phyloP scores from a whole-genome alignment of 371 early-diverging fungal species.

The Lichtheimia ramosa region DNA sequence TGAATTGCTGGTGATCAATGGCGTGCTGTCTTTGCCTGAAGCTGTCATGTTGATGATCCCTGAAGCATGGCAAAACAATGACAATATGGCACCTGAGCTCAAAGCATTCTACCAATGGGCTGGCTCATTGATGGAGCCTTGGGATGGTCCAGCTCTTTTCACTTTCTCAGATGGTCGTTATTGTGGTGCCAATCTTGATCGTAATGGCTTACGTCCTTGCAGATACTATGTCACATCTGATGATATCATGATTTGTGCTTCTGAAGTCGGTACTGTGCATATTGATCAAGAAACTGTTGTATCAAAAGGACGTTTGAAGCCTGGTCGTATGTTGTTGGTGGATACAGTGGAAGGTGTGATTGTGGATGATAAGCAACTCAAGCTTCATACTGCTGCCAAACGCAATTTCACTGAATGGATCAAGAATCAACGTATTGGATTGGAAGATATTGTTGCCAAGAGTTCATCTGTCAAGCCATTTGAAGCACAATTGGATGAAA shows the following conservation, averaged over 20 bases:
- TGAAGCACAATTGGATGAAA: slow-evolving; percentile 35
- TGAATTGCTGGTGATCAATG: slow-evolving; percentile 90
- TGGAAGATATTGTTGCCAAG: slow-evolving; percentile 58
- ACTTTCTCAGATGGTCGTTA: slow-evolving; percentile 96
- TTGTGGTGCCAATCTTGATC: slow-evolving; percentile 94
- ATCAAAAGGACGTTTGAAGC: slow-evolving; percentile 92
- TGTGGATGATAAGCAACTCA: slow-evolving; percentile 90
- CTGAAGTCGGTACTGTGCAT: slow-evolving; percentile 91
- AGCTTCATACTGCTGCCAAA: slow-evolving; percentile 69
- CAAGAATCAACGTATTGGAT: slow-evolving; percentile 66
- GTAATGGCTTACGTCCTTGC: slow-evolving; percentile 96
- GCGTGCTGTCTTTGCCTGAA: slow-evolving; percentile 88
- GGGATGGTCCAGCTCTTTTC: slow-evolving; percentile 98
- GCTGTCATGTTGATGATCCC: slow-evolving; percentile 98
- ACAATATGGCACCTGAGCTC: slow-evolving; percentile 81
- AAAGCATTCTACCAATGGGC: slow-evolving; percentile 96
- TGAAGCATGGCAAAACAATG: slow-evolving; percentile 95
- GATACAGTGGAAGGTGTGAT: slow-evolving; percentile 88
- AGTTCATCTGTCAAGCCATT: not conserved
- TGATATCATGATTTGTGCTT: slow-evolving; percentile 95
- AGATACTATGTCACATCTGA: slow-evolving; percentile 94
- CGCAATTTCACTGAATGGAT: slow-evolving; percentile 86
- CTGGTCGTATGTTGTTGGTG: slow-evolving; percentile 95
- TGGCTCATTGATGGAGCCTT: slow-evolving; percentile 95
- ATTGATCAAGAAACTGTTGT: slow-evolving; percentile 80